These are phyloP conservation scores for Sanghuangporus weigelae DNA, from an alignment of 1,284 basidiomycete genomes.

Conservation along the genomic window DNA sequence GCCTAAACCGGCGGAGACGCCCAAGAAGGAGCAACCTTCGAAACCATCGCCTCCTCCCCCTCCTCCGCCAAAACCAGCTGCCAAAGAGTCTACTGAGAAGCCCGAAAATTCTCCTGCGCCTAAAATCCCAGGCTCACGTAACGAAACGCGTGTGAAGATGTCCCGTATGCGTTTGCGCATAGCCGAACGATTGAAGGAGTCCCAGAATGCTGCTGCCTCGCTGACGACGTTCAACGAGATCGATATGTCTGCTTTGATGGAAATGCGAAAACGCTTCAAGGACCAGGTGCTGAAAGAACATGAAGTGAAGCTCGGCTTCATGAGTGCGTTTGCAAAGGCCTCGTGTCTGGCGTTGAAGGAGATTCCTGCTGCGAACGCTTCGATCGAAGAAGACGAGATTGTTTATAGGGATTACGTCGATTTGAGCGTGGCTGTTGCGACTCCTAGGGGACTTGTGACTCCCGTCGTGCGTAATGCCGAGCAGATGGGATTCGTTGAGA, in stretches of 20 bases:
- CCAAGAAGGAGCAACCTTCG: slow-evolving; percentile 38
- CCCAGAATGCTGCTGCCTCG: slow-evolving; percentile 95
- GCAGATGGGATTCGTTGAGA: slow-evolving; percentile 80
- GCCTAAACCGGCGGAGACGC: slow-evolving; percentile 30
- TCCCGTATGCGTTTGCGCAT: slow-evolving; percentile 96
- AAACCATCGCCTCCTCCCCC: slow-evolving; percentile 32
- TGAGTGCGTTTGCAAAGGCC: slow-evolving; percentile 95
- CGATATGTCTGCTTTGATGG: slow-evolving; percentile 96
- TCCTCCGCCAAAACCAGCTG: slow-evolving; percentile 25
- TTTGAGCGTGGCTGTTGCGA: slow-evolving; percentile 92
- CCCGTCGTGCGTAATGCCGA: slow-evolving; percentile 94
- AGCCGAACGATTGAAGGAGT: slow-evolving; percentile 96
- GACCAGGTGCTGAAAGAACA: slow-evolving; percentile 89
- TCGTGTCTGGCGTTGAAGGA: slow-evolving; percentile 84
- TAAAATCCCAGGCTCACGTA: slow-evolving; percentile 52
- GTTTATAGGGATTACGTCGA: slow-evolving; percentile 96
- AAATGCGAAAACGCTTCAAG: slow-evolving; percentile 95
- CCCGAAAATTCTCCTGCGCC: slow-evolving; percentile 31
- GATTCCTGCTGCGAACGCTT: slow-evolving; percentile 92
- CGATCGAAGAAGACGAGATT: slow-evolving; percentile 93
- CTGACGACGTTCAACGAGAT: slow-evolving; percentile 99
- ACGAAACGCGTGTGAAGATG: slow-evolving; percentile 95
- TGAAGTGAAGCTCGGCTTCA: slow-evolving; percentile 97
- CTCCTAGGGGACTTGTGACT: slow-evolving; percentile 96
- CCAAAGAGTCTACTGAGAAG: slow-evolving; percentile 26